Percentiles rank a stretch among this genome's conserved stretches.
Evolutionary conservation across 2,329 filamentous ascomycete genomes (phyloP).

Genomic region (Clonostachys byssicola): DNA sequence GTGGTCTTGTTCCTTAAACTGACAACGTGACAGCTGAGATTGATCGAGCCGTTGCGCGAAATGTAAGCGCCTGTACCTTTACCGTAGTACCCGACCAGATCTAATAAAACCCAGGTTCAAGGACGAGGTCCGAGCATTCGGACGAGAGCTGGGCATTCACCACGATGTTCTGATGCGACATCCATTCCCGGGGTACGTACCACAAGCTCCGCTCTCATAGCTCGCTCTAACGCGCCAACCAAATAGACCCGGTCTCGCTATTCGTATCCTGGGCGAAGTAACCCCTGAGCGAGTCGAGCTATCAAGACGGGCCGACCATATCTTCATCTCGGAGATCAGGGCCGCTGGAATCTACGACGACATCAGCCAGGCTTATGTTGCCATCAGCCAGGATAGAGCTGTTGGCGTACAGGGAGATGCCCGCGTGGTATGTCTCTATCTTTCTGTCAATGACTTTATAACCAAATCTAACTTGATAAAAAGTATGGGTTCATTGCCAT

Average conservation of each 20-base stretch:
- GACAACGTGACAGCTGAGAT: slow-evolving; percentile 40
- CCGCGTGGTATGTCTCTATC: slow-evolving; percentile 38
- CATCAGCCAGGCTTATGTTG: slow-evolving; percentile 43
- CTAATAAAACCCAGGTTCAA: slow-evolving; percentile 51
- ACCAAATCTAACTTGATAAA: background rate
- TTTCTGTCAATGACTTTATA: slow-evolving; percentile 8
- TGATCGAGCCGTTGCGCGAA: slow-evolving; percentile 75
- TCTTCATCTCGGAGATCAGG: slow-evolving; percentile 74
- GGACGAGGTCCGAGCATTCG: slow-evolving; percentile 54
- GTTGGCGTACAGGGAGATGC: slow-evolving; percentile 57
- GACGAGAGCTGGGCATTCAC: slow-evolving; percentile 17
- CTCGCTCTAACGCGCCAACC: background rate
- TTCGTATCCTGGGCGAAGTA: slow-evolving; percentile 80
- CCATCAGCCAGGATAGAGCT: slow-evolving; percentile 29
- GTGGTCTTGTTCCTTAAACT: no score
- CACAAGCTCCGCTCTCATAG: background rate
- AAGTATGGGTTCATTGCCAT: slow-evolving; percentile 17
- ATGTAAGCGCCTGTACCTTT: slow-evolving; percentile 27
- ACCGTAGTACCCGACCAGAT: background rate
- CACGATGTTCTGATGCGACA: slow-evolving; percentile 16
- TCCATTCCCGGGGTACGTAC: slow-evolving; percentile 13
- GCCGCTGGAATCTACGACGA: slow-evolving; percentile 66
- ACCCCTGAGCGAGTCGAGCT: slow-evolving; percentile 77
- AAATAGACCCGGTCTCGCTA: slow-evolving; percentile 58
- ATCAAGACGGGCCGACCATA: slow-evolving; percentile 70